Percentiles rank a stretch among this genome's conserved stretches.
Evolutionary conservation across 768 basidiomycete species (phyloP).

Genomic region (Tylopilus sp.): DNA sequence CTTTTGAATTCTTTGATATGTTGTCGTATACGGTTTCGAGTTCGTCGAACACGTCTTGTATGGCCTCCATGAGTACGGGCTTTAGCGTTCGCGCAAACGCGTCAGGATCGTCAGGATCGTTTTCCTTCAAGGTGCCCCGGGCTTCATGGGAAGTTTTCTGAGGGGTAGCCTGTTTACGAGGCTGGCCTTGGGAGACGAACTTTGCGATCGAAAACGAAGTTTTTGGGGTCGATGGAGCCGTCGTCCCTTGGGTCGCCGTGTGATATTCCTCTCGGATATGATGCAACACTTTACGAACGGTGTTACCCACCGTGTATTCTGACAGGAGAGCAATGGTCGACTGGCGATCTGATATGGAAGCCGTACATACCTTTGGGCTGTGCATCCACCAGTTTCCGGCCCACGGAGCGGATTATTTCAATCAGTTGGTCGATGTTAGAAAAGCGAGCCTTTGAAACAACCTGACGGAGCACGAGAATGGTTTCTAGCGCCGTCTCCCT

Average conservation of each 20-base stretch:
- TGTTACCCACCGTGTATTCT: conserved; percentile 97
- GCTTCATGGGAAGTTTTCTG: conserved; percentile 43
- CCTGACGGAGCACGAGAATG: conserved; percentile 80
- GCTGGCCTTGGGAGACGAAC: conserved; percentile 80
- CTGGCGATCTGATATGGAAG: conserved; percentile 2
- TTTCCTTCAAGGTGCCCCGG: conserved; percentile 59
- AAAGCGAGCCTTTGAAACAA: conserved; percentile 84
- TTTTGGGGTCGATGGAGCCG: conserved; percentile 35
- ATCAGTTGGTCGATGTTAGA: conserved; percentile 84
- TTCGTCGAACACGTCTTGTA: conserved; percentile 94
- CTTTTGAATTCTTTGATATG: conserved; percentile 89
- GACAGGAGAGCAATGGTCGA: conserved; percentile 8
- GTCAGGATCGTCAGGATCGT: conserved; percentile 73
- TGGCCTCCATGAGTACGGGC: conserved; percentile 94
- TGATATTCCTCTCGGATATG: conserved; percentile 94
- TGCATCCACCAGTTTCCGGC: conserved; percentile 78
- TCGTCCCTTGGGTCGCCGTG: conserved; percentile 60
- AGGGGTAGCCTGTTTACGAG: conserved; percentile 42
- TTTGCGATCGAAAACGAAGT: conserved; percentile 70
- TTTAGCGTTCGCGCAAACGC: conserved; percentile 77
- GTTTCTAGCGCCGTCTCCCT: conserved; percentile 88
- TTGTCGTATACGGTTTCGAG: conserved; percentile 94
- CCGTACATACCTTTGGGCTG: conserved; percentile 82
- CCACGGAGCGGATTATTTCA: conserved; percentile 73
- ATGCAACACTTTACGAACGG: conserved; percentile 87